Evolutionary conservation across 345 rosid genomes (phyloP), one percentile per base, ranked within the genome.

Genomic region (Eucalyptus pauciflora): DNA sequence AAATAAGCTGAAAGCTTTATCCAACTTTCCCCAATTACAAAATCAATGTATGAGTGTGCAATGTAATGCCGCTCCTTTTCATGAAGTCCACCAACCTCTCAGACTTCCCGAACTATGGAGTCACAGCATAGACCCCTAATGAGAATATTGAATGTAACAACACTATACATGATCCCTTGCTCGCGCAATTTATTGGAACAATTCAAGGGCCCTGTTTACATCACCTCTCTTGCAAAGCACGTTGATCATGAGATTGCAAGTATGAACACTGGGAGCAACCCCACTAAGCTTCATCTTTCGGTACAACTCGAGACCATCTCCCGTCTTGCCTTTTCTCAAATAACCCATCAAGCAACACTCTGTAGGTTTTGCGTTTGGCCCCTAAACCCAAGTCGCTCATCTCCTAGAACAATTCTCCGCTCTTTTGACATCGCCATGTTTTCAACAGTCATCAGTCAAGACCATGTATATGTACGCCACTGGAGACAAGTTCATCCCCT

Each of bases 401-500:
- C 43, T 93, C 89, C 13, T 14, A 56, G 87, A 96, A 96, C 92
- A 96, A 91, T 89, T 6, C 88, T 87, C 92, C 1, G 95, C 99
- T 91, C 91, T 93, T 58, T 93, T 89, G 86, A 94, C 86, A 60
- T 96, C 94, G 7, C 97, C 96, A 86, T 89, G 93, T 92, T 96
- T 97, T 87, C 97, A 96, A 86, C 94, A 94, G 76, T 96, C 99
- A 91, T 97, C 96, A 89, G 96, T 96, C 95, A 95, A 90, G 89
- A 94, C 96, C 60, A 95, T 94, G 89, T 93, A 96, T 87, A 96
- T 89, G 54, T 94, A 97, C 86, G 95, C 96, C 89, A 94, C 95
- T 1, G 95, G 93, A 88, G 93, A 88, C 54, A 91, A 90, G 89
- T 95, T 95, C 92, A 89, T 85, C 71, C 90, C 95, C 91, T 92